These are phyloP conservation scores for Salix udensis DNA, from an alignment of 345 rosid species.

Conservation along the genomic window DNA sequence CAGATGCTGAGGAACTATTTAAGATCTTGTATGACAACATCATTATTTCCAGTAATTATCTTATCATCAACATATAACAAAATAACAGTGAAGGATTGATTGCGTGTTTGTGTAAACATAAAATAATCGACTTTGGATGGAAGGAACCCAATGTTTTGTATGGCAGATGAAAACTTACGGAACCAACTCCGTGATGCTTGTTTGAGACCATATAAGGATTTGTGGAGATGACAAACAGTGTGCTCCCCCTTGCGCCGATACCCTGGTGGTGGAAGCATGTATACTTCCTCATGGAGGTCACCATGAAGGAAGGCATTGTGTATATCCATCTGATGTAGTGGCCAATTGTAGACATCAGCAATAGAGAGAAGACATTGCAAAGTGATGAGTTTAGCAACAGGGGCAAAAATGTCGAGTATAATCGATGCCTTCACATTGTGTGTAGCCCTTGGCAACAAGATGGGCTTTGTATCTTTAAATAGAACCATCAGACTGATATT, in stretches of 20 bases:
- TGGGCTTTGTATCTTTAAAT: neutral
- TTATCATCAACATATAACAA: too few species aligned
- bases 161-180: neutral
- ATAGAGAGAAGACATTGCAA: neutral
- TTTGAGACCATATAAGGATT: neutral
- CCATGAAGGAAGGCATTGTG: too few species aligned
- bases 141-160: too few species aligned
- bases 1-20: neutral
- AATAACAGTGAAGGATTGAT: neutral
- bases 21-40: too few species aligned
- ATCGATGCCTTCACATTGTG: neutral
- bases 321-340: rapidly evolving
- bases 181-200: neutral
- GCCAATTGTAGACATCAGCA: neutral
- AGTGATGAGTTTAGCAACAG: neutral
- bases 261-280: neutral
- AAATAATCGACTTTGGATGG: neutral
- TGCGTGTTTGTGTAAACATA: too few species aligned
- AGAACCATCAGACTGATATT: neutral
- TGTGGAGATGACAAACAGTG: neutral
- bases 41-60: neutral
- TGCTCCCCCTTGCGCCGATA: too few species aligned
- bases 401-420: neutral
- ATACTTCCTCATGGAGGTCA: neutral
- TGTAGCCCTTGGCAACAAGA: neutral